Conservation (phyloP, 2,329 filamentous ascomycete species). For the Coniochaeta ligniaria region DNA sequence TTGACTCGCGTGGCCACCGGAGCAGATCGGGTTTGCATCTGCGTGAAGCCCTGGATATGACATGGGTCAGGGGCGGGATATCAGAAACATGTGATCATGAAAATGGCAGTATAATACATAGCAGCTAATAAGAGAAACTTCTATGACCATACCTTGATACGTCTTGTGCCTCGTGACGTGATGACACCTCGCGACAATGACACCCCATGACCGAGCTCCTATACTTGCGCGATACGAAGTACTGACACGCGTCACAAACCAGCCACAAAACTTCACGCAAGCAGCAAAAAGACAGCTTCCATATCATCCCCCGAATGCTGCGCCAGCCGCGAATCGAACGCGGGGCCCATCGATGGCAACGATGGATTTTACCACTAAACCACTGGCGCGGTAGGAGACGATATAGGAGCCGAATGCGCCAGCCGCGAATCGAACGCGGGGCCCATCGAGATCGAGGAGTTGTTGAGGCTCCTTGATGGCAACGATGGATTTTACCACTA, state of each 20-base stretch:
- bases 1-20: background rate
- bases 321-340: background rate
- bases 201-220: no score
- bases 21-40: background rate
- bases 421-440: background rate
- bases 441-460: no score
- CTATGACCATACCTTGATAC: background rate
- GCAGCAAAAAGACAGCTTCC: background rate
- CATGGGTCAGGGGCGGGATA: background rate
- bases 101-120: background rate
- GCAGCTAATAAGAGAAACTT: background rate
- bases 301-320: background rate
- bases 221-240: no score
- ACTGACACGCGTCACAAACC: no score
- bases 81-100: background rate
- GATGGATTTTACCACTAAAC: background rate
- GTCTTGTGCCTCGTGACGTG: background rate
- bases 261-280: background rate
- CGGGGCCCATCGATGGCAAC: background rate
- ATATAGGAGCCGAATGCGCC: no score
- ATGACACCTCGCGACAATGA: no score
- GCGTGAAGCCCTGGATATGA: background rate
- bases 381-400: no score
- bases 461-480: no score
- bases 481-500: constrained; percentile 45